Percentiles rank a stretch among this genome's conserved stretches.
Evolutionary conservation across 441 rosid genomes (phyloP).

Genomic region (Metrosideros polymorpha): DNA sequence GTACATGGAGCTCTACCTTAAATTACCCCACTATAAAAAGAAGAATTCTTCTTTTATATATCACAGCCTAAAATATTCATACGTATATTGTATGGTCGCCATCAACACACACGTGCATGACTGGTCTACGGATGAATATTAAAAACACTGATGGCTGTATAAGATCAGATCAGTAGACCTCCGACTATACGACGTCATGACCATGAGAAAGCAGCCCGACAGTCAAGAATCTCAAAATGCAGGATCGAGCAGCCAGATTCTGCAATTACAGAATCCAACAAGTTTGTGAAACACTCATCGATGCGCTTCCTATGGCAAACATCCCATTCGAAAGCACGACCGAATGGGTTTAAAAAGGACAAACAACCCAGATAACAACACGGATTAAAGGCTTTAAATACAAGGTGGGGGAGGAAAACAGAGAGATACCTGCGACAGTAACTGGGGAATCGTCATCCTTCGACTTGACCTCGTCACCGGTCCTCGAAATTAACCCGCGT

Average conservation of each 20-base stretch:
- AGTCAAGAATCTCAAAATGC: not conserved
- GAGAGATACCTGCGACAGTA: constrained; percentile 61
- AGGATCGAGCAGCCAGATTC: not conserved
- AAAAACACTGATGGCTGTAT: not conserved
- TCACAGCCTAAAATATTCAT: not conserved
- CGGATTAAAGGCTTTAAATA: not conserved
- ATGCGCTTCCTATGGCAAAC: not conserved
- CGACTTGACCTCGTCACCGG: constrained; percentile 28
- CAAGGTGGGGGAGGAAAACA: not conserved
- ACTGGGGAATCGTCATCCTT: constrained; percentile 91
- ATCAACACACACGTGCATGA: not conserved
- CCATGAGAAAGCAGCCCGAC: not conserved
- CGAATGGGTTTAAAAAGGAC: not conserved
- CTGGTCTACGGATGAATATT: not conserved
- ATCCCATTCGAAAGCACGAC: not conserved
- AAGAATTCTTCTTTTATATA: not conserved
- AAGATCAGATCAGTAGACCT: not conserved
- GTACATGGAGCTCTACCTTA: not conserved
- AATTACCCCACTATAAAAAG: not conserved
- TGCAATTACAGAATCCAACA: not conserved
- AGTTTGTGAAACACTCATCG: not conserved
- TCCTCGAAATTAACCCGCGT: constrained; percentile 26
- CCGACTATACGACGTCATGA: not conserved
- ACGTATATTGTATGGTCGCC: not conserved
- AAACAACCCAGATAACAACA: not conserved